These are phyloP conservation scores for Malus fusca DNA, from an alignment of 306 rosid species.

Conservation along the genomic window DNA sequence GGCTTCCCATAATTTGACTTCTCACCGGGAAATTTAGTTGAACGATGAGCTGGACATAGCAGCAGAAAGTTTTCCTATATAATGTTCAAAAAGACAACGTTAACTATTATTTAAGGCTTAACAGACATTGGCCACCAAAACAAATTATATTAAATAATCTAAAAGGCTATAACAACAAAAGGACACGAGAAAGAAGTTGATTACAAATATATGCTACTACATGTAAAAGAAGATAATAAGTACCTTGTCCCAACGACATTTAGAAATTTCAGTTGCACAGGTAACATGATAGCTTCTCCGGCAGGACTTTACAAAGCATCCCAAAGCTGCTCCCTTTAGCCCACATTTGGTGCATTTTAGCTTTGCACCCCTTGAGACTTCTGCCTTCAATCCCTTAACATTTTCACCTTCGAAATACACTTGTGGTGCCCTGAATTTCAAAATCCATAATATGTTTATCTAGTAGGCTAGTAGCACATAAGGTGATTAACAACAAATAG, in stretches of 20 bases:
- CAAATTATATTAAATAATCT: not conserved
- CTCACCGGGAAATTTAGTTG: conserved; percentile 61
- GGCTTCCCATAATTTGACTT: conserved; percentile 35
- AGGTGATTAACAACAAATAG: not conserved
- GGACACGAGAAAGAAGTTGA: not conserved
- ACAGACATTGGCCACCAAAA: conserved; percentile 4
- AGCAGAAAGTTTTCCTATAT: conserved; percentile 61
- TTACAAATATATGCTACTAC: not conserved
- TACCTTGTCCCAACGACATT: conserved; percentile 72
- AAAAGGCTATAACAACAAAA: not conserved
- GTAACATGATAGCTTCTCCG: conserved; percentile 77
- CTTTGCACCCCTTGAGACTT: conserved; percentile 81
- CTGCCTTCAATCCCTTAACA: conserved; percentile 62
- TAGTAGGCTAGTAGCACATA: not conserved
- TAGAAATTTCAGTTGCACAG: conserved; percentile 64
- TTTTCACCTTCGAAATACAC: conserved; percentile 51
- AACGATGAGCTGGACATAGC: conserved; percentile 76
- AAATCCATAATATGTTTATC: not conserved
- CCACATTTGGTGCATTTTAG: conserved; percentile 78
- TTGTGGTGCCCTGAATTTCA: conserved; percentile 83
- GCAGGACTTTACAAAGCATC: conserved; percentile 79
- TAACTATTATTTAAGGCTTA: not conserved
- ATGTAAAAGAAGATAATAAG: conserved; percentile 7
- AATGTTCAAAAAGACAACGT: conserved; percentile 1
- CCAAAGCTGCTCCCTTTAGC: conserved; percentile 87